These are phyloP conservation scores for Cyberlindnera maclurae DNA, from an alignment of 805 yeast genomes.

Conservation along the genomic window DNA sequence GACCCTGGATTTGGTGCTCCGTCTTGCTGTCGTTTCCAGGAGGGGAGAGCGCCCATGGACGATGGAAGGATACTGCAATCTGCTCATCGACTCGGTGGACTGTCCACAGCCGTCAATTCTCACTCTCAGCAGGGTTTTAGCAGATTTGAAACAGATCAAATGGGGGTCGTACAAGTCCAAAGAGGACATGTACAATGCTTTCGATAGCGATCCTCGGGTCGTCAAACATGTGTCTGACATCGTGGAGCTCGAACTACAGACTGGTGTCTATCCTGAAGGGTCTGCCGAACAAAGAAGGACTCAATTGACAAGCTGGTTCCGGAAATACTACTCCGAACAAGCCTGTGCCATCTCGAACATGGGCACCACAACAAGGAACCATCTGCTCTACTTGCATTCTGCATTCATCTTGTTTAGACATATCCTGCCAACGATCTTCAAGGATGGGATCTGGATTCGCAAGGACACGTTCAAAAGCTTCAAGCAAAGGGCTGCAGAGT, in stretches of 20 bases:
- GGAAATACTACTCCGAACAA: conserved; percentile 10
- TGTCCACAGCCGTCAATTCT: background rate
- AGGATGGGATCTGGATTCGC: conserved; percentile 21
- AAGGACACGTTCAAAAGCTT: conserved; percentile 9
- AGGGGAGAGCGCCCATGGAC: background rate
- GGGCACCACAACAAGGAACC: conserved; percentile 10
- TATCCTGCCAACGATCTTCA: conserved; percentile 14
- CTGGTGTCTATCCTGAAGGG: conserved; percentile 5
- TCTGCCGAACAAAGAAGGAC: conserved; percentile 1
- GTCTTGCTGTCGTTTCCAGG: background rate
- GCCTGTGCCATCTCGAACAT: conserved; percentile 8
- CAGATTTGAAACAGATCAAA: background rate
- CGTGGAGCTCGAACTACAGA: conserved; percentile 8
- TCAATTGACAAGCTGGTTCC: conserved; percentile 13
- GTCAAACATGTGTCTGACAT: conserved; percentile 8
- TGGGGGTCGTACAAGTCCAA: background rate
- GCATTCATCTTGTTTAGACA: conserved; percentile 14
- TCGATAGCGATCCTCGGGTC: conserved; percentile 8
- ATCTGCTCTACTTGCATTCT: conserved; percentile 6
- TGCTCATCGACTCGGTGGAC: background rate
- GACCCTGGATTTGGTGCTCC: no score
- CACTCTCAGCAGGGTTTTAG: background rate
- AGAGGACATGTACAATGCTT: conserved; percentile 2
- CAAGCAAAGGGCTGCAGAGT: conserved; percentile 1
- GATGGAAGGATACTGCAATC: conserved; percentile 1